Evolutionary conservation across 2,329 filamentous ascomycete species (phyloP).

Genomic region (Didymella pinodella): DNA sequence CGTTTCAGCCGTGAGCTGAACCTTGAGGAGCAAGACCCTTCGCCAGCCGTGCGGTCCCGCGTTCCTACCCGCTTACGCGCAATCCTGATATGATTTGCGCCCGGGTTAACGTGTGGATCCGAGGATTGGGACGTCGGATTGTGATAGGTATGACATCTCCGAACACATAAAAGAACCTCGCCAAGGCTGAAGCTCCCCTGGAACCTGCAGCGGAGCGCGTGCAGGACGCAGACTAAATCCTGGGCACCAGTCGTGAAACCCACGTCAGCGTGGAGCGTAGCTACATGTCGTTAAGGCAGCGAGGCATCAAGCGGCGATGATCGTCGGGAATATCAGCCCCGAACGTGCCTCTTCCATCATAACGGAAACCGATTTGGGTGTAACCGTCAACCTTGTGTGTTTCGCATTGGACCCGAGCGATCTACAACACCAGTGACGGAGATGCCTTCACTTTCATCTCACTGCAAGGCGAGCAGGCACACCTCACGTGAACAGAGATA

Average conservation of each 20-base stretch:
- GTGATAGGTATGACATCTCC: conserved; percentile 40
- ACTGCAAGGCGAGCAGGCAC: conserved; percentile 10
- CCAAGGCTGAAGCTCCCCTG: conserved; percentile 29
- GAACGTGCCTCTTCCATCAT: conserved; percentile 19
- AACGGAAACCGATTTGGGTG: not conserved
- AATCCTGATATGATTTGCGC: conserved; percentile 43
- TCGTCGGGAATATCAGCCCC: conserved; percentile 22
- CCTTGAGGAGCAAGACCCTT: conserved; percentile 17
- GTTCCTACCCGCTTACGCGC: conserved; percentile 26
- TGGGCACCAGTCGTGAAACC: conserved; percentile 12
- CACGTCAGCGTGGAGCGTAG: not conserved
- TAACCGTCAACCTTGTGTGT: not conserved
- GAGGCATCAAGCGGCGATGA: conserved; percentile 25
- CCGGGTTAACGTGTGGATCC: conserved; percentile 37
- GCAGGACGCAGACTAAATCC: conserved; percentile 14
- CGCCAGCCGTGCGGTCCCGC: conserved; percentile 27
- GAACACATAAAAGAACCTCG: conserved; percentile 34
- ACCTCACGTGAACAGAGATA: not conserved
- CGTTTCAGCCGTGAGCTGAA: conserved; percentile 32
- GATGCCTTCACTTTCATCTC: conserved; percentile 5
- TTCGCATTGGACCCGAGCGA: conserved; percentile 18
- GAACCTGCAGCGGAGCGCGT: conserved; percentile 15
- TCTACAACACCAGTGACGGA: conserved; percentile 6
- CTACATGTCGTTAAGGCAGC: conserved; percentile 5
- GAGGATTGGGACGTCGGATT: conserved; percentile 40